phyloP scores from a whole-genome alignment of 2,329 filamentous ascomycete species.

The Stagonosporopsis tanaceti region DNA sequence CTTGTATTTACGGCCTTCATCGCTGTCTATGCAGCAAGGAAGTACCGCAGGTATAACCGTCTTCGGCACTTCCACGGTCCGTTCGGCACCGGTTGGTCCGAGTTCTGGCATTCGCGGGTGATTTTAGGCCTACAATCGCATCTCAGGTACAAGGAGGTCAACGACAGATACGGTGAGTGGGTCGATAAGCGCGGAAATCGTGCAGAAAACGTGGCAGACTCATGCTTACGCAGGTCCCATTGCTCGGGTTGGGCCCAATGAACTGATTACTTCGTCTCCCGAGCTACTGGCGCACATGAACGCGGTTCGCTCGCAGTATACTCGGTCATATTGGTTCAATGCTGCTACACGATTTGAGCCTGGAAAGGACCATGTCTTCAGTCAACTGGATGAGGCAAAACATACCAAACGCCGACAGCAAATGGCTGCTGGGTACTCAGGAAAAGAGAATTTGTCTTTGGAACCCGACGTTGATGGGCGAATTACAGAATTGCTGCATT shows the following conservation, averaged over 20 bases:
- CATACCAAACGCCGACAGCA: conserved; percentile 54
- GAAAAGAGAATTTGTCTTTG: conserved; percentile 60
- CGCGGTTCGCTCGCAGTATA: conserved; percentile 50
- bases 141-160: conserved; percentile 30
- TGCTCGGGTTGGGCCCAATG: conserved; percentile 56
- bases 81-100: conserved; percentile 33
- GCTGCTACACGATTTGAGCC: conserved; percentile 57
- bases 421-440: conserved; percentile 61
- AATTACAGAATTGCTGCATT: conserved; percentile 54
- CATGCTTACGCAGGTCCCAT: conserved; percentile 41
- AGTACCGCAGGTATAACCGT: conserved; percentile 25
- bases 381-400: conserved; percentile 55
- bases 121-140: conserved; percentile 28
- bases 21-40: conserved; percentile 17
- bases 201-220: background rate
- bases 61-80: conserved; percentile 34
- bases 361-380: conserved; percentile 60
- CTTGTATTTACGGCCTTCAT: conserved; percentile 13
- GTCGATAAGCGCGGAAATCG: background rate
- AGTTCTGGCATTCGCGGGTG: conserved; percentile 30
- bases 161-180: conserved; percentile 35
- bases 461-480: conserved; percentile 59
- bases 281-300: conserved; percentile 56
- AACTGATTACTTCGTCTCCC: conserved; percentile 58
- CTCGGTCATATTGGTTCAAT: conserved; percentile 42